These are phyloP conservation scores for Geranium rotundifolium DNA, from an alignment of 345 rosid genomes.

Conservation along the genomic window DNA sequence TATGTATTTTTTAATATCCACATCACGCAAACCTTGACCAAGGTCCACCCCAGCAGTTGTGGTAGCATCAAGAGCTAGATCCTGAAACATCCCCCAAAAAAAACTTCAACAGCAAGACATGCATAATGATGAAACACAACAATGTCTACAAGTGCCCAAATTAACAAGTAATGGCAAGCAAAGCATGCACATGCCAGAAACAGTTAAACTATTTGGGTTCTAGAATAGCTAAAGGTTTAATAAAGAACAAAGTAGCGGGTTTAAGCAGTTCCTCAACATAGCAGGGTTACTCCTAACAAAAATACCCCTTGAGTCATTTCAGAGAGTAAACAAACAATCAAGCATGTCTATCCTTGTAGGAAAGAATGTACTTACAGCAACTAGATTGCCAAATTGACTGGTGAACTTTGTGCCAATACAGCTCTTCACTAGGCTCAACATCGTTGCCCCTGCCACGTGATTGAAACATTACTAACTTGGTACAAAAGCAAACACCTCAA, in stretches of 20 bases:
- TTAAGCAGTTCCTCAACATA: no score
- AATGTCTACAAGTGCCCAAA: no score
- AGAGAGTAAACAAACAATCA: no score
- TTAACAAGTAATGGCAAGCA: no score
- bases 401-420: constrained; percentile 95
- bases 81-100: constrained; percentile 25
- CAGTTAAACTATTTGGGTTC: no score
- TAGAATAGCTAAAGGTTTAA: no score
- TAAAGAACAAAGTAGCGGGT: no score
- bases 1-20: constrained; percentile 88
- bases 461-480: background rate
- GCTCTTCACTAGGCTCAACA: constrained; percentile 80
- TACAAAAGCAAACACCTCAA: background rate
- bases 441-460: constrained; percentile 37
- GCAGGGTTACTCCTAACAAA: no score
- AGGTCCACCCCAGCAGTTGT: constrained; percentile 73
- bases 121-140: no score
- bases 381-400: constrained; percentile 83
- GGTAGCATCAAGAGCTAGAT: constrained; percentile 92
- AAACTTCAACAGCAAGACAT: no score
- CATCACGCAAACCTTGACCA: constrained; percentile 89
- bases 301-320: no score
- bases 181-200: no score
- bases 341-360: background rate
- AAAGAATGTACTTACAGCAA: constrained; percentile 58